These are phyloP conservation scores for Panicum miliaceum DNA, from an alignment of 176 grass and related monocot genomes.

Conservation along the genomic window DNA sequence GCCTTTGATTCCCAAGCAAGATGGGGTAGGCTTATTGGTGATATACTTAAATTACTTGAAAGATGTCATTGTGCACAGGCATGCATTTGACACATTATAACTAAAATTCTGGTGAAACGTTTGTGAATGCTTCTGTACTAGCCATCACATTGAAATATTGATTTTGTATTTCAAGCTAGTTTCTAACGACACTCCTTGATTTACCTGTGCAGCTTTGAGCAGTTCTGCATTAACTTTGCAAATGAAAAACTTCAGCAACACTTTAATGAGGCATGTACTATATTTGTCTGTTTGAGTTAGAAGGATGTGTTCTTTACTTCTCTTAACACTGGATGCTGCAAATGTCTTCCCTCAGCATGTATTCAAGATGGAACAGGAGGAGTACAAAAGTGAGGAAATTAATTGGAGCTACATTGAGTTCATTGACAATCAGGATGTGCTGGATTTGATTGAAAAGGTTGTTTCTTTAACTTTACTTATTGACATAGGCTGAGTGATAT, in stretches of 20 bases:
- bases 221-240: slow-evolving; percentile 99
- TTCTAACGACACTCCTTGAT: slow-evolving; percentile 25
- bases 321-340: slow-evolving; percentile 33
- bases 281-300: background rate
- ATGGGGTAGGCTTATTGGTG: background rate
- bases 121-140: slow-evolving; percentile 10
- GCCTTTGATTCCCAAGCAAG: background rate
- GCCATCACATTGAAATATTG: slow-evolving; percentile 2
- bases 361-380: slow-evolving; percentile 99
- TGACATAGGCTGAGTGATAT: background rate
- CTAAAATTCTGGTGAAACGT: background rate
- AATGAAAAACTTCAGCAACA: slow-evolving; percentile 99
- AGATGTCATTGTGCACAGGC: background rate
- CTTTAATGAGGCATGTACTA: slow-evolving; percentile 81
- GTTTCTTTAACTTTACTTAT: slow-evolving; percentile 20
- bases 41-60: slow-evolving; percentile 8
- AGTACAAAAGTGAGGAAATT: slow-evolving; percentile 95
- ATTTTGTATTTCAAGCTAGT: background rate
- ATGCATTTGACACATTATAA: slow-evolving; percentile 11
- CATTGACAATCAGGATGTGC: slow-evolving; percentile 99
- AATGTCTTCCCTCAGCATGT: slow-evolving; percentile 77
- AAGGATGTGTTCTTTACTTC: slow-evolving; percentile 4
- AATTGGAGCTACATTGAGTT: slow-evolving; percentile 99
- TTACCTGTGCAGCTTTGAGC: slow-evolving; percentile 81
- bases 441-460: slow-evolving; percentile 99